Evolutionary conservation across 371 early-diverging fungal genomes (phyloP), one percentile per base, ranked within the genome.

Genomic region (Syncephalastrum contaminatum): DNA sequence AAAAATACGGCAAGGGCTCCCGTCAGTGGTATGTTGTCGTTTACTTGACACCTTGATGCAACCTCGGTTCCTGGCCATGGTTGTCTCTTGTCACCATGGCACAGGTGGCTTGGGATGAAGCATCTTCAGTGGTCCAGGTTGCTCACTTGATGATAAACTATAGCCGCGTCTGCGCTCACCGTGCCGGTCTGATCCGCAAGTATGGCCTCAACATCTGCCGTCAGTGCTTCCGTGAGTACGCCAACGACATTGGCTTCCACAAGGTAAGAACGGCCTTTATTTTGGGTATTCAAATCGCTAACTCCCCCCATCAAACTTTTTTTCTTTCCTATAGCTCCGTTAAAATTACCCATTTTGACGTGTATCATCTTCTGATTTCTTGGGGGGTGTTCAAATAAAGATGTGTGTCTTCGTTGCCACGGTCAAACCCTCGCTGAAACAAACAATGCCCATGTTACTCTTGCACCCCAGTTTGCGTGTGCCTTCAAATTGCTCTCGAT

Each of bases 161-260:
- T 70, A 93, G 96, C 89, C 95, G 99, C 69, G 96, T 97, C 79
- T 96, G 95, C 84, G 88, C 94, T 62, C 97, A 99, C 90, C 94
- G 89, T 71, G 96, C 96, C 70, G 99, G 99, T 88, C 88, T 99
- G 70, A 99, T 99, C 86, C 96, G 99, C 88, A 99, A 98, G 89
- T 98, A 98, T 88, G 89, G 88, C 67, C 83, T 99, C 63, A 91
- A 97, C 89, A 84, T 99, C 70, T 99, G 99, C 92, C 94, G 99
- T 88, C 98, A 99, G 87, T 99, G 99, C 91, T 99, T 99, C 93
- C 97, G 99, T 84, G 97, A 99, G 86, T 92, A 99, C 83, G 87
- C 99, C 77, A 81, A 77, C 60, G 97, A 96, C 76, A 99, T 99
- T 84, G 99, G 99, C 67, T 98, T 99, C 88, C 79, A 82, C 80